Conservation (phyloP, 2,329 filamentous ascomycete species). For the Fusarium nodosum region DNA sequence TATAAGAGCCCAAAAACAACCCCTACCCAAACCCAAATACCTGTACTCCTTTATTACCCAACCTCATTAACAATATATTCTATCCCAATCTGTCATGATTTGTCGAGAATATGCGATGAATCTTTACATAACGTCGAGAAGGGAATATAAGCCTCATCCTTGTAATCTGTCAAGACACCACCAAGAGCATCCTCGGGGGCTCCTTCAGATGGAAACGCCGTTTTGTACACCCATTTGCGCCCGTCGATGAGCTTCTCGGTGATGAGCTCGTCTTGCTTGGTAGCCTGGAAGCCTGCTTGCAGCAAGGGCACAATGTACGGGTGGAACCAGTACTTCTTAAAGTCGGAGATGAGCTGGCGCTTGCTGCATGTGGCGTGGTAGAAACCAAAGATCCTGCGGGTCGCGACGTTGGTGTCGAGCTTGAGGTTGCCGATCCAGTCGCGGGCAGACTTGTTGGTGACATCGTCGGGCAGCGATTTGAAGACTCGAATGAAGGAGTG, state of each 20-base stretch:
- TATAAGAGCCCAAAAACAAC: neutral
- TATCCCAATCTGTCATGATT: neutral
- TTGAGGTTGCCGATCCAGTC: slow-evolving; percentile 31
- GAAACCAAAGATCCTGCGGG: slow-evolving; percentile 55
- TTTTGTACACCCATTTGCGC: slow-evolving; percentile 49
- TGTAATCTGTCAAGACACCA: slow-evolving; percentile 40
- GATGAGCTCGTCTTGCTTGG: slow-evolving; percentile 44
- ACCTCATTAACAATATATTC: slow-evolving; percentile 9
- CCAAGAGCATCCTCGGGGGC: slow-evolving; percentile 30
- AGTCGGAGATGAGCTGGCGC: slow-evolving; percentile 51
- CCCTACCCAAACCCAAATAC: slow-evolving; percentile 10
- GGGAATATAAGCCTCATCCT: slow-evolving; percentile 33
- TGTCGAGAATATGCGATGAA: slow-evolving; percentile 17
- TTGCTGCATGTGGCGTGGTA: slow-evolving; percentile 59
- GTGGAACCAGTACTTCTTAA: slow-evolving; percentile 57
- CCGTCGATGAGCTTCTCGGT: slow-evolving; percentile 51
- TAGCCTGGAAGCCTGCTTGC: slow-evolving; percentile 47
- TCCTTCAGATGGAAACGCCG: slow-evolving; percentile 23
- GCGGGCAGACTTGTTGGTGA: slow-evolving; percentile 20
- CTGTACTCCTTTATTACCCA: slow-evolving; percentile 18
- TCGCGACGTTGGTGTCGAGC: slow-evolving; percentile 46
- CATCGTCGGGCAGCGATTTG: slow-evolving; percentile 20
- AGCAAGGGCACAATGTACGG: slow-evolving; percentile 53
- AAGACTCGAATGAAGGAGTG: slow-evolving; percentile 20
- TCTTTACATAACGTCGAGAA: slow-evolving; percentile 26